Evolutionary conservation across 495 filamentous ascomycete genomes (phyloP).

Genomic region (Penicillium cinerascens): DNA sequence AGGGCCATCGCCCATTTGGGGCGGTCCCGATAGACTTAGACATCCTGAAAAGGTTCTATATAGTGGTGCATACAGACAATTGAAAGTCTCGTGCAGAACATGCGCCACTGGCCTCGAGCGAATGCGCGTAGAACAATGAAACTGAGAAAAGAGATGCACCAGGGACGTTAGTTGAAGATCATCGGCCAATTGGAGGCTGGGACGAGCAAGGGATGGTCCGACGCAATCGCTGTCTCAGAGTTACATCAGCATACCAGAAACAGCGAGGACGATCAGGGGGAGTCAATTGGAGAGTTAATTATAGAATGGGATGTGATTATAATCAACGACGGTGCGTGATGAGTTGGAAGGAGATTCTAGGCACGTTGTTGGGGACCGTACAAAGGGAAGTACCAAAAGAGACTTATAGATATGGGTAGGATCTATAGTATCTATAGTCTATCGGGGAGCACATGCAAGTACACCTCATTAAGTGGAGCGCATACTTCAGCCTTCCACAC

Average conservation of each 20-base stretch:
- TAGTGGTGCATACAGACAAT: neutral
- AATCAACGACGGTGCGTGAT: no score
- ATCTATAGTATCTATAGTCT: neutral
- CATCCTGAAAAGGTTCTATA: no score
- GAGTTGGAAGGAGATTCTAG: neutral
- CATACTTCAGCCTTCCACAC: neutral
- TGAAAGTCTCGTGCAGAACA: neutral
- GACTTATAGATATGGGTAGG: neutral
- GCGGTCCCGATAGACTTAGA: neutral
- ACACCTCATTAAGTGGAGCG: neutral
- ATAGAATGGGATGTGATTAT: conserved; percentile 3
- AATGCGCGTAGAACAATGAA: neutral
- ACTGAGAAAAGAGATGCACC: neutral
- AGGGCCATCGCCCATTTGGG: neutral
- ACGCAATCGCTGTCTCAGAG: conserved; percentile 19
- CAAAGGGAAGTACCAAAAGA: neutral
- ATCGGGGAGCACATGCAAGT: neutral
- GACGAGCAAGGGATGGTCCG: conserved; percentile 13
- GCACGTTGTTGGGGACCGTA: neutral
- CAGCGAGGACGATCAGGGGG: neutral
- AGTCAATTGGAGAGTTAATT: conserved; percentile 1
- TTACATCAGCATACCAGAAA: conserved; percentile 18
- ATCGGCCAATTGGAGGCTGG: conserved; percentile 7
- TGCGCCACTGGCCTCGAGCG: neutral
- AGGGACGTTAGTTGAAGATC: neutral